These are phyloP conservation scores for Coniella lustricola DNA, from an alignment of 2,329 filamentous ascomycete species.

Conservation along the genomic window DNA sequence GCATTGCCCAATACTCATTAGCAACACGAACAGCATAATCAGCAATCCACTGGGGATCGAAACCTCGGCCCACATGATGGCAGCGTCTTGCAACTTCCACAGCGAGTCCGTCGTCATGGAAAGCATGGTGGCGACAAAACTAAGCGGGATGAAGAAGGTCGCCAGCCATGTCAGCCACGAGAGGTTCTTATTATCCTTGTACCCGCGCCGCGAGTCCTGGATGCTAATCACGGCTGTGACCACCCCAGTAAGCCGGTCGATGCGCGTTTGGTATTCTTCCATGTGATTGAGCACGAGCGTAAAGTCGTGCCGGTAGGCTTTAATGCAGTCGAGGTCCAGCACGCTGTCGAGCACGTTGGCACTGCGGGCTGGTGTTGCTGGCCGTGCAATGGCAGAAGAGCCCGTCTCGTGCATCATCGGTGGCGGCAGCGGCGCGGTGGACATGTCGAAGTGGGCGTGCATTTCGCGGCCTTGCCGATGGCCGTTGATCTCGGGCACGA, in stretches of 20 bases:
- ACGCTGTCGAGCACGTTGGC: neutral
- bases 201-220: slow-evolving; percentile 23
- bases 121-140: slow-evolving; percentile 24
- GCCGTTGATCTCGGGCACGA: neutral
- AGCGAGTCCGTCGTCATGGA: slow-evolving; percentile 22
- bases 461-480: neutral
- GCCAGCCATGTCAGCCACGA: slow-evolving; percentile 27
- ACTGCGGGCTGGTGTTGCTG: neutral
- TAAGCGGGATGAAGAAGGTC: slow-evolving; percentile 28
- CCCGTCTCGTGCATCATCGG: neutral
- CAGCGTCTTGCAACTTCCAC: slow-evolving; percentile 3
- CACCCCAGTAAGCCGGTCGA: slow-evolving; percentile 26
- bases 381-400: neutral
- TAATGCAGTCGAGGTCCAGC: slow-evolving; percentile 9
- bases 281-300: slow-evolving; percentile 20
- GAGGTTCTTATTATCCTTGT: slow-evolving; percentile 26
- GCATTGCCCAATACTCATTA: slow-evolving; percentile 13
- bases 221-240: slow-evolving; percentile 26
- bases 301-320: slow-evolving; percentile 22
- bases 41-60: slow-evolving; percentile 10
- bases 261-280: slow-evolving; percentile 26
- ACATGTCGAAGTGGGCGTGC: neutral
- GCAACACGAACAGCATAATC: slow-evolving; percentile 5
- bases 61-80: slow-evolving; percentile 10
- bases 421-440: too few species aligned